These are phyloP conservation scores for Solanum piurae DNA, from an alignment of 257 asterid species.

Conservation along the genomic window DNA sequence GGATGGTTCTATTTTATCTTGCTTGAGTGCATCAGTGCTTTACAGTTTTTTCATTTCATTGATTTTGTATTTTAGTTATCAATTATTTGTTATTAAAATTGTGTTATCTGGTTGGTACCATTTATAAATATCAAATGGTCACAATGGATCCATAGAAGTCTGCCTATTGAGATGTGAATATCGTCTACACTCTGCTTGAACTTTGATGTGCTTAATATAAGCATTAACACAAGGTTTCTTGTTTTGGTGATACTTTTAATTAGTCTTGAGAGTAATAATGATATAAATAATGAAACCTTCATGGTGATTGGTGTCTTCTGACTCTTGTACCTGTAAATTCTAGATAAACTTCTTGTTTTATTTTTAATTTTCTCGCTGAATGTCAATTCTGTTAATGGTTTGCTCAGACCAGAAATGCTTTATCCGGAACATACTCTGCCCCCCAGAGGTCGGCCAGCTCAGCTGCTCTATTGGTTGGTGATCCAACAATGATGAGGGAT, in stretches of 20 bases:
- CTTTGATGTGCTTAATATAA: not conserved
- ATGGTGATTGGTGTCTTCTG: not conserved
- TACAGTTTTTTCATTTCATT: not conserved
- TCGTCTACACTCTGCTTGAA: not conserved
- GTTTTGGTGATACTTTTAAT: not conserved
- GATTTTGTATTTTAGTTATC: not conserved
- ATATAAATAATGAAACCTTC: not conserved
- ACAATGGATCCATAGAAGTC: not conserved
- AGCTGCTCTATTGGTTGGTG: conserved; percentile 98
- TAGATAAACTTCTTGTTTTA: conserved; percentile 1
- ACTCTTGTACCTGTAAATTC: not conserved
- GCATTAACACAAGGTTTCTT: not conserved
- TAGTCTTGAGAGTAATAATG: not conserved
- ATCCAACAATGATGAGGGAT: conserved; percentile 83
- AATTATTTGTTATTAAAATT: not conserved
- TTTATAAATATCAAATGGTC: not conserved
- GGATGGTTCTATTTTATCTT: not conserved
- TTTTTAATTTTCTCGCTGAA: conserved; percentile 5
- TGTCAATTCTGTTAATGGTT: conserved; percentile 7
- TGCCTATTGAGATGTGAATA: not conserved
- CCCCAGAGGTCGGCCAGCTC: conserved; percentile 99
- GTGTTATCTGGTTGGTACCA: not conserved
- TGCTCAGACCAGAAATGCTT: conserved; percentile 83
- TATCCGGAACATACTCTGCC: conserved; percentile 97
- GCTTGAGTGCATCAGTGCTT: not conserved